These are phyloP conservation scores for sunflower (Helianthus annuus) DNA, from an alignment of 129 eudicot genomes.

Conservation along the genomic window DNA sequence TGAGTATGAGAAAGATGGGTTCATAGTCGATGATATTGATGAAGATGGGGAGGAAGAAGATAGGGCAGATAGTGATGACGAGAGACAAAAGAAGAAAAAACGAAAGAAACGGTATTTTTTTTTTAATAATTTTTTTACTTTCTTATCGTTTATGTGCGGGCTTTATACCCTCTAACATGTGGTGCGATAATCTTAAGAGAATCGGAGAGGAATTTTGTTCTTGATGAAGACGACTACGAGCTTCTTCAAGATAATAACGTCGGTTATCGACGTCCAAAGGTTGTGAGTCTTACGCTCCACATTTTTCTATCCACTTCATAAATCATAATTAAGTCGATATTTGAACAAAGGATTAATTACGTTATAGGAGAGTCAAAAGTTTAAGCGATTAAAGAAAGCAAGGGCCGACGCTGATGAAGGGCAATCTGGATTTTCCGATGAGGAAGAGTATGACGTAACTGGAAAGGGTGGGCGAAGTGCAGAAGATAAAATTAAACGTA, in stretches of 20 bases:
- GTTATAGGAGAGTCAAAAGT: constrained; percentile 72
- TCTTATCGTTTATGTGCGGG: background rate
- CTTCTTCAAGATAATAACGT: constrained; percentile 76
- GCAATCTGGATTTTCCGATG: constrained; percentile 71
- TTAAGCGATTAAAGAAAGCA: constrained; percentile 89
- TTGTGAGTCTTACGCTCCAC: constrained; percentile 36
- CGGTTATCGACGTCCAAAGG: constrained; percentile 70
- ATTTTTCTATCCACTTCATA: constrained; percentile 10
- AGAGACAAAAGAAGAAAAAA: constrained; percentile 75
- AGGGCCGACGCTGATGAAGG: constrained; percentile 61
- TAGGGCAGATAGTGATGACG: constrained; percentile 57
- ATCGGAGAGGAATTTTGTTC: constrained; percentile 69
- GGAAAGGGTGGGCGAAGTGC: constrained; percentile 64
- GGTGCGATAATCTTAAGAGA: constrained; percentile 43
- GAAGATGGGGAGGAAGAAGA: constrained; percentile 71
- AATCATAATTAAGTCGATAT: background rate
- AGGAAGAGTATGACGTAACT: constrained; percentile 56
- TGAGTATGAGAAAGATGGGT: constrained; percentile 90
- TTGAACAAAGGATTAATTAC: background rate
- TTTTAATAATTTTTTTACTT: background rate
- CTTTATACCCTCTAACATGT: background rate
- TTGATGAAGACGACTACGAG: constrained; percentile 94
- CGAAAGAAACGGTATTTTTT: constrained; percentile 66
- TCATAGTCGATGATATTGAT: constrained; percentile 84
- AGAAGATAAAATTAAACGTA: constrained; percentile 65